Evolutionary conservation across 208 protist genomes (phyloP).

Genomic region (Trypanosoma brucei): DNA sequence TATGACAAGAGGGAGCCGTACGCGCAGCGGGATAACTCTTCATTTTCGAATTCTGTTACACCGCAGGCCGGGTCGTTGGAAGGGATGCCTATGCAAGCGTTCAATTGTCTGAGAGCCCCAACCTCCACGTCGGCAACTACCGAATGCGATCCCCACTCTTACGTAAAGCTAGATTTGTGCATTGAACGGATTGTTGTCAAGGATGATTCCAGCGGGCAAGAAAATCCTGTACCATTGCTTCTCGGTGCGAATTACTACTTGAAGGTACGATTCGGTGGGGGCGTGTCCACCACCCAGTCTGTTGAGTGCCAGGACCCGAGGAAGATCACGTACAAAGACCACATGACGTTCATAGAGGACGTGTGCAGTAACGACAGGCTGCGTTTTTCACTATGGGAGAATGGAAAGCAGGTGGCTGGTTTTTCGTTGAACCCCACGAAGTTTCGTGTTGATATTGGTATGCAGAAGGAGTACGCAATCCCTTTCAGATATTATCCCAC

Average conservation of each 20-base stretch:
- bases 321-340: constrained; percentile 43
- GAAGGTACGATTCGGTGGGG: constrained; percentile 58
- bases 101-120: neutral
- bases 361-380: constrained; percentile 35
- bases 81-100: neutral
- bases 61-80: neutral
- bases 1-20: neutral
- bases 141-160: neutral
- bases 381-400: constrained; percentile 82
- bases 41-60: too few species aligned
- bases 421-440: constrained; percentile 77
- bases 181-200: constrained; percentile 62
- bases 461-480: constrained; percentile 76
- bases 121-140: neutral
- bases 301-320: constrained; percentile 50
- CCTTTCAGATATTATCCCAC: constrained; percentile 85
- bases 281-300: constrained; percentile 27
- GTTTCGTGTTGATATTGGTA: constrained; percentile 34
- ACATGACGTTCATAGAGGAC: constrained; percentile 26
- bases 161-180: constrained; percentile 32
- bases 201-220: constrained; percentile 42
- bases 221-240: constrained; percentile 61
- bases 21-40: neutral
- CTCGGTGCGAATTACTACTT: constrained; percentile 64
- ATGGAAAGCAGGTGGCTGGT: constrained; percentile 64